A percentile compares a stretch with the other conserved stretches of the same genome.
These are phyloP conservation scores for Debaryomycetaceae sp. DNA, from an alignment of 1,139 yeast species.

Conservation along the genomic window DNA sequence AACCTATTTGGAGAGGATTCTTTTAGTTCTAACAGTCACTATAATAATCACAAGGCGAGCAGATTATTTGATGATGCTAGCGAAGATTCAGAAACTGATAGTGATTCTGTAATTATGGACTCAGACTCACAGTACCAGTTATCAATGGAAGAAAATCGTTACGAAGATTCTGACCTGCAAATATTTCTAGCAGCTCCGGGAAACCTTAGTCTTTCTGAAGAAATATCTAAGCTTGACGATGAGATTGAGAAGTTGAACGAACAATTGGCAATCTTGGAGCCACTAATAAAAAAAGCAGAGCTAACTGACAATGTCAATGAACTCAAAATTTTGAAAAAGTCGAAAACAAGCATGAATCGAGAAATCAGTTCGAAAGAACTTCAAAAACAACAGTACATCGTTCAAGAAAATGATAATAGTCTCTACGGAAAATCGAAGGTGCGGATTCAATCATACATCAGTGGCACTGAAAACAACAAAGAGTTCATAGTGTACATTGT, in stretches of 20 bases:
- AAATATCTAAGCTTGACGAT: constrained; percentile 50
- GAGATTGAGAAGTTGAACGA: constrained; percentile 62
- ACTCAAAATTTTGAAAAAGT: constrained; percentile 61
- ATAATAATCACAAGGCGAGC: constrained; percentile 17
- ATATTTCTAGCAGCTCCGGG: constrained; percentile 63
- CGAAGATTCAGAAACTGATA: constrained; percentile 33
- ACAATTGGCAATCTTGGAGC: constrained; percentile 62
- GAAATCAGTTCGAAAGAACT: constrained; percentile 72
- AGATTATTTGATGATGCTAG: constrained; percentile 35
- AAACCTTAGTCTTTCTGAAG: constrained; percentile 62
- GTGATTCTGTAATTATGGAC: constrained; percentile 25
- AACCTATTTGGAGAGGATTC: constrained; percentile 23
- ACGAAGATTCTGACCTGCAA: constrained; percentile 18
- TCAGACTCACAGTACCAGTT: constrained; percentile 12
- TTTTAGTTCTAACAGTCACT: constrained; percentile 3
- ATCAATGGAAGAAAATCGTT: constrained; percentile 10
- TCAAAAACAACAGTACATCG: constrained; percentile 75
- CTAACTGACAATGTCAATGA: constrained; percentile 73
- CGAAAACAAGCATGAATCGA: constrained; percentile 59
- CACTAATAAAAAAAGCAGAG: constrained; percentile 75
- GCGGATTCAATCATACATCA: constrained; percentile 63
- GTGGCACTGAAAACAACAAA: constrained; percentile 52
- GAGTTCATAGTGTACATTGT: constrained; percentile 71
- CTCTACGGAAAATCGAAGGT: constrained; percentile 68
- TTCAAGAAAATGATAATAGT: constrained; percentile 80